Conservation (phyloP, 805 yeast genomes). For the Candida maris region DNA sequence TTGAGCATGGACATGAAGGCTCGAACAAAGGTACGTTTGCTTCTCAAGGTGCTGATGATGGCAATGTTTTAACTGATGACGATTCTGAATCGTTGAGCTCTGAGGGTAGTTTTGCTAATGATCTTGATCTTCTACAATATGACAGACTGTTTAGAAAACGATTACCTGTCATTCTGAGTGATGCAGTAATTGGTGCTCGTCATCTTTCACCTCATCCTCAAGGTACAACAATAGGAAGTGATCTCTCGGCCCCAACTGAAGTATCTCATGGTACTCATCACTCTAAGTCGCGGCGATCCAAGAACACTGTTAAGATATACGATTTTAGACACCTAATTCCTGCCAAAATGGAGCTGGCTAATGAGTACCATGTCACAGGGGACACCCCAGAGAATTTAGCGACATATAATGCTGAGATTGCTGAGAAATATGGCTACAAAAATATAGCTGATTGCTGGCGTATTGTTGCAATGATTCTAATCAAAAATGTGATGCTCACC, state of each 20-base stretch:
- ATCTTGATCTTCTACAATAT: slow-evolving; percentile 60
- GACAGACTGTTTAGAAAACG: slow-evolving; percentile 51
- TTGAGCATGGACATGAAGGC: slow-evolving; percentile 21
- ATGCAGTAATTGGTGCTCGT: slow-evolving; percentile 30
- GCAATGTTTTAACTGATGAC: slow-evolving; percentile 30
- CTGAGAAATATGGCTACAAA: slow-evolving; percentile 54
- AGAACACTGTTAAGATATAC: slow-evolving; percentile 56
- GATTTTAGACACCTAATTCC: slow-evolving; percentile 74
- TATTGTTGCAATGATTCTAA: slow-evolving; percentile 45
- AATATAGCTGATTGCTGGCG: slow-evolving; percentile 78
- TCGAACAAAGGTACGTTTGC: slow-evolving; percentile 7
- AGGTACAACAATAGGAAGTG: slow-evolving; percentile 27
- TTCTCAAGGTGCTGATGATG: slow-evolving; percentile 21
- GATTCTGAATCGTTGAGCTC: slow-evolving; percentile 31
- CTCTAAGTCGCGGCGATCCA: slow-evolving; percentile 27
- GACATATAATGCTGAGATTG: slow-evolving; percentile 65
- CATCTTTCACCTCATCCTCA: slow-evolving; percentile 22
- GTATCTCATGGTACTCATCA: slow-evolving; percentile 26
- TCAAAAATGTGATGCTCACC: slow-evolving; percentile 37
- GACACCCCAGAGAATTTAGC: slow-evolving; percentile 64
- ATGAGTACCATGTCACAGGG: slow-evolving; percentile 62
- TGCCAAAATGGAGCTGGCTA: slow-evolving; percentile 65
- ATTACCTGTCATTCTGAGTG: slow-evolving; percentile 48
- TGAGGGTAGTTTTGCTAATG: slow-evolving; percentile 61
- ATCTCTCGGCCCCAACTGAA: slow-evolving; percentile 38